A percentile compares a stretch with the other conserved stretches of the same genome.
Conservation (phyloP, 441 rosid genomes). For the Gossypium gossypioides region DNA sequence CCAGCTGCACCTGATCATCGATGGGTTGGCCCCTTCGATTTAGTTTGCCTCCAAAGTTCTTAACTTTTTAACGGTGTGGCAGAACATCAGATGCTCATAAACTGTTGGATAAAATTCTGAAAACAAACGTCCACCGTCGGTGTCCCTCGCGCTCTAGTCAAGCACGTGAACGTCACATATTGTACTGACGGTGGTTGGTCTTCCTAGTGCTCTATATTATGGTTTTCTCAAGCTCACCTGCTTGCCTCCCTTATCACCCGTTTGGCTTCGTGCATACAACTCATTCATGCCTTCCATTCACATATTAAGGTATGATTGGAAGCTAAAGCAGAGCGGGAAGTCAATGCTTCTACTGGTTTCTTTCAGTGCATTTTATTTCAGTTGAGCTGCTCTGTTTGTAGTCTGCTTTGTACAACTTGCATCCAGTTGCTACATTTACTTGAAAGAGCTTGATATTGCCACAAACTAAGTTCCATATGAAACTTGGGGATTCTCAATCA, state of each 20-base stretch:
- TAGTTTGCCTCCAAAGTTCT: conserved; percentile 32
- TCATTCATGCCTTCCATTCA: neutral
- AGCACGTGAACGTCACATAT: neutral
- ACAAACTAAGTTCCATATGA: neutral
- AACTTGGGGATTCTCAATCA: neutral
- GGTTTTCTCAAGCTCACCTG: neutral
- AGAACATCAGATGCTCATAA: conserved; percentile 28
- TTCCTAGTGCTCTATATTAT: neutral
- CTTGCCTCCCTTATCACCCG: conserved; percentile 22
- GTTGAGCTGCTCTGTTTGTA: neutral
- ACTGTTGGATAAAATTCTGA: conserved; percentile 46
- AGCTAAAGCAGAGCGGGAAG: neutral
- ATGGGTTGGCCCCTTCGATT: conserved; percentile 22
- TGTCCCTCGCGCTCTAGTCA: neutral
- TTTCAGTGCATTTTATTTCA: neutral
- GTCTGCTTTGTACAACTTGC: neutral
- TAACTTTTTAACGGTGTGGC: conserved; percentile 29
- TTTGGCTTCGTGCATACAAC: neutral
- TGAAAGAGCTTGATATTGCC: neutral
- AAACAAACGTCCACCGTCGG: conserved; percentile 31
- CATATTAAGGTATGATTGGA: neutral
- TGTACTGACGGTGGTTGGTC: neutral
- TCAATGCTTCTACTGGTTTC: neutral
- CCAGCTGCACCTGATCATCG: conserved; percentile 35
- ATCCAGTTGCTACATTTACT: neutral